Percentiles rank a stretch among this genome's conserved stretches.
Evolutionary conservation across 305 asterid genomes (phyloP).

Genomic region (Euphrasia arctica): DNA sequence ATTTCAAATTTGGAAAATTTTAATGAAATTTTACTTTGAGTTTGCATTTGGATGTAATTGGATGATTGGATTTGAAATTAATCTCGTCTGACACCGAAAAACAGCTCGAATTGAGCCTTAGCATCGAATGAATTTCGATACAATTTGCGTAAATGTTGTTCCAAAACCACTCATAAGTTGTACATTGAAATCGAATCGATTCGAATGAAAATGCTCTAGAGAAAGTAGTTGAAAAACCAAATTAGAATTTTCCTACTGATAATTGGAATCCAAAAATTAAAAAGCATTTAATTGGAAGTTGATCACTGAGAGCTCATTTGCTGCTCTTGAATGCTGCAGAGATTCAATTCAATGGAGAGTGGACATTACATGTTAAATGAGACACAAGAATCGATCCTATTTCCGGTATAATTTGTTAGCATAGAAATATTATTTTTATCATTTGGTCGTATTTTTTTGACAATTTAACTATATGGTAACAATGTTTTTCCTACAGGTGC

Average conservation of each 20-base stretch:
- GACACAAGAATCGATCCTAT: constrained; percentile 22
- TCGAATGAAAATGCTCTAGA: constrained; percentile 4
- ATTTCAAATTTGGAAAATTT: neutral
- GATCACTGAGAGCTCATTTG: constrained; percentile 15
- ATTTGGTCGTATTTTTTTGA: too few relatives aligned
- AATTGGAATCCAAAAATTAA: too few relatives aligned
- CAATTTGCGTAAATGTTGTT: neutral
- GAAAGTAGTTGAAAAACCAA: constrained; percentile 1
- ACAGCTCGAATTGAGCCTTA: too few relatives aligned
- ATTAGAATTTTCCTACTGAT: too few relatives aligned
- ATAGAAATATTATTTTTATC: neutral
- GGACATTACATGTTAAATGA: constrained; percentile 32
- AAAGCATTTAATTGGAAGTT: too few relatives aligned
- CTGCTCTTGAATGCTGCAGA: constrained; percentile 33
- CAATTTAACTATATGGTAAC: neutral
- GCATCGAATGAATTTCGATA: neutral
- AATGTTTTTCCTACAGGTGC: constrained; percentile 33
- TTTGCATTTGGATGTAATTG: constrained; percentile 4
- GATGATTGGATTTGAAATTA: neutral
- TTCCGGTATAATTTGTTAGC: neutral
- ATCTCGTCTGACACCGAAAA: neutral
- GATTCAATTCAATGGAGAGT: constrained; percentile 32
- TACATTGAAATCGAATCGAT: neutral
- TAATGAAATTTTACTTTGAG: too few relatives aligned
- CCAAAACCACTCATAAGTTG: too few relatives aligned